Base-by-base conservation (phyloP, 2,329 filamentous ascomycete species). In the Colletotrichum sp. region DNA sequence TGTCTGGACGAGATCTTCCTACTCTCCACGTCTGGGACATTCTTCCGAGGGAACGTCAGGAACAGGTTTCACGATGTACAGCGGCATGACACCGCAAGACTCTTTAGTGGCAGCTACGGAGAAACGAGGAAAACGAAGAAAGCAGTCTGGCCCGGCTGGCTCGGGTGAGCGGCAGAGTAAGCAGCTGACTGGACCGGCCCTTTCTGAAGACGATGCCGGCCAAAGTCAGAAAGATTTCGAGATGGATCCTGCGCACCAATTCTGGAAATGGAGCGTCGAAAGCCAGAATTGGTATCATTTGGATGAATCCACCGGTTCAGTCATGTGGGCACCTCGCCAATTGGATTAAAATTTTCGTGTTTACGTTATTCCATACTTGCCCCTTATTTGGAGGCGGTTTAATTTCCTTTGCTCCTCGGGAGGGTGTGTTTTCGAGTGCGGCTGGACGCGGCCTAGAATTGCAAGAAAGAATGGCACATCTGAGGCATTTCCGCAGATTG, bases 221-320 rank as follows among this genome's bases (percentile, higher is more conserved):
- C 2, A 58, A n/a, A 47, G 27, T 12, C 55, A 62, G 8, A 33
- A 6, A 15, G 69, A 72, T 2, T 66, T 72, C 6, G 63, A 62
- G 11, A 43, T 31, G 6, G 70, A 68, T 11, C 70, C 64, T 8
- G 64, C 57, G 3, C 64, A 62, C 12, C 27, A 33, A 1, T 72
- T 63, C 9, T 72, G 70, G 70, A 72, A 38, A 21, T 72, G 70
- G 70, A 66, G 62, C 18, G 5, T 33, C 2, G 33, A 64, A 8
- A 29, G 34, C 31, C 43, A 72, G 9, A 67, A 67, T 18, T 72
- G 70, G 70, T 68, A 57, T 18, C 70, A 72, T 21, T 13, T 33
- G 12, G 70, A 72, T 5, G 34, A 64, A 15, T 21, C 55, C 3
- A 47, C 55, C 1, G 34, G 70, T 2, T 31, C 27, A 7, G 18